Evolutionary conservation across 2,329 filamentous ascomycete genomes (phyloP).

Genomic region (Akanthomyces muscarius): DNA sequence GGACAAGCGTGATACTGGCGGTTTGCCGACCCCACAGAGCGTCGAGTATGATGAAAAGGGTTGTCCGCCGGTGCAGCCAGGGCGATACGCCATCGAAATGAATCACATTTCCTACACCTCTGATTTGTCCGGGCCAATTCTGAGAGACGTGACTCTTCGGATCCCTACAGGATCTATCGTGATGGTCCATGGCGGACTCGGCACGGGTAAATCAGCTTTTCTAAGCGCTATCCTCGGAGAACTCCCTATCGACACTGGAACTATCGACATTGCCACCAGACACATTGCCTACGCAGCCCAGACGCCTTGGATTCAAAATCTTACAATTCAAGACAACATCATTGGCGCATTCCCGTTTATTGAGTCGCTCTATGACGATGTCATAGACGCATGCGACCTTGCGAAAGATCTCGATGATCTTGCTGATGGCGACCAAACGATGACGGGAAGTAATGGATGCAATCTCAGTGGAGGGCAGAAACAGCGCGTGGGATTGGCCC

Average conservation of each 20-base stretch:
- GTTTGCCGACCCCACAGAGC: background rate
- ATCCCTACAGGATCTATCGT: conserved; percentile 25
- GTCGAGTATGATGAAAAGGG: background rate
- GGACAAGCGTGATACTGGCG: background rate
- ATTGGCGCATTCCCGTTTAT: conserved; percentile 32
- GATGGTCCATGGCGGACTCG: conserved; percentile 30
- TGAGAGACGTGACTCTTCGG: conserved; percentile 1
- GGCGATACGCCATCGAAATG: background rate
- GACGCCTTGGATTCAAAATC: conserved; percentile 33
- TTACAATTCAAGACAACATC: conserved; percentile 33
- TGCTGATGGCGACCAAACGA: conserved; percentile 24
- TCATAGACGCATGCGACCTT: conserved; percentile 34
- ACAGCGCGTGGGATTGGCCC: conserved; percentile 6
- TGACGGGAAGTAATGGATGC: conserved; percentile 26
- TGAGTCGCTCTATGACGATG: conserved; percentile 28
- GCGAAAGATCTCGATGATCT: conserved; percentile 26
- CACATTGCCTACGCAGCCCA: conserved; percentile 30
- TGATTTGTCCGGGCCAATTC: background rate
- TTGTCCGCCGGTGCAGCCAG: background rate
- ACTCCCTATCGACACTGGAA: conserved; percentile 22
- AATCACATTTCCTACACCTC: background rate
- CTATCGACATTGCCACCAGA: conserved; percentile 23
- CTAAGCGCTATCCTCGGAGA: conserved; percentile 31
- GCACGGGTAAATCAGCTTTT: conserved; percentile 31
- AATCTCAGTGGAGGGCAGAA: conserved; percentile 9